Percentiles rank a stretch among this genome's conserved stretches.
Conservation (phyloP, 1,284 basidiomycete species). For the Ceratobasidium sp. region DNA sequence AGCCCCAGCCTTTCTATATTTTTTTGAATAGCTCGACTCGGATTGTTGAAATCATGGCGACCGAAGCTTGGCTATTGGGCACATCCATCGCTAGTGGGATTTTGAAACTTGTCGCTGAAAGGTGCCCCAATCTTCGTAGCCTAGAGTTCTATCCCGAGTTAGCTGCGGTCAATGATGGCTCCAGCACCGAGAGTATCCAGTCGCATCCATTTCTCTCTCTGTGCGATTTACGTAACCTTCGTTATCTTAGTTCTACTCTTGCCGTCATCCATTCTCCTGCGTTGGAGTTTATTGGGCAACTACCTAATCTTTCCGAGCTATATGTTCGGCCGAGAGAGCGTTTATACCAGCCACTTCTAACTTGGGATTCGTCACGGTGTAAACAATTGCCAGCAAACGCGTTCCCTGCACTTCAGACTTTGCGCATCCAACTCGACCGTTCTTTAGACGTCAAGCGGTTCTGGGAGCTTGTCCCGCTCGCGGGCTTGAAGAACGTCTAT, state of each 20-base stretch:
- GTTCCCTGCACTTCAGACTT: neutral
- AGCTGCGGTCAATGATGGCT: too few relatives aligned
- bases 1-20: neutral
- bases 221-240: neutral
- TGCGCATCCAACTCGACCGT: neutral
- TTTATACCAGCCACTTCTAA: neutral
- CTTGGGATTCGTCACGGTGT: neutral
- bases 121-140: too few relatives aligned
- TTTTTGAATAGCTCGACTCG: neutral
- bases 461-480: neutral
- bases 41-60: too few relatives aligned
- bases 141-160: too few relatives aligned
- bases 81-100: too few relatives aligned
- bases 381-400: too few relatives aligned
- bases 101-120: too few relatives aligned
- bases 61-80: too few relatives aligned
- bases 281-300: neutral
- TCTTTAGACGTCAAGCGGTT: neutral
- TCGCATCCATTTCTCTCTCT: neutral
- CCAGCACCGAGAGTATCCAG: too few relatives aligned
- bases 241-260: neutral
- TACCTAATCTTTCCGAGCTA: neutral
- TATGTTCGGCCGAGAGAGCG: neutral
- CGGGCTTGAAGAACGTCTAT: neutral
- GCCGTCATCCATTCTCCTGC: neutral